Evolutionary conservation across 1,284 basidiomycete genomes (phyloP), one percentile per base, ranked within the genome.

Genomic region (Ganoderma meredithae): DNA sequence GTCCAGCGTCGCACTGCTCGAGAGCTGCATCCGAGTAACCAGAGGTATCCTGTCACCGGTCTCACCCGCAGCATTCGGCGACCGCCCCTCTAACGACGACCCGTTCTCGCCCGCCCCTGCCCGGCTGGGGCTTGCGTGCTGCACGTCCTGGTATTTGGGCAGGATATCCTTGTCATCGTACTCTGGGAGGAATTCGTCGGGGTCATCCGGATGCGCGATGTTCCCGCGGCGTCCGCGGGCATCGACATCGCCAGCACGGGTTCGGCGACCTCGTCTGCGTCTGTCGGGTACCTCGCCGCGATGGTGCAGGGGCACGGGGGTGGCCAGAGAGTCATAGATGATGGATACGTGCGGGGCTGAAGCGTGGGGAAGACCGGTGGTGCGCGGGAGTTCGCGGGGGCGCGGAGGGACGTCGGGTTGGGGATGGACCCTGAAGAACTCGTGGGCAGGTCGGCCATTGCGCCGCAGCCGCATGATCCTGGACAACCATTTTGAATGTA

Each of bases 161-260:
- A 71, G 59, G 25, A 69, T 53, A 40, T 73, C 72, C 65, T 73
- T 73, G 66, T 73, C 72, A 63, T 73, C 72, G 43, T 73, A 73
- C 43, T 64, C 66, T 3, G 72, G 72, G 25, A 73, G 47, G 59
- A 66, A 64, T 27, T 73, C 72, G 19, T 69, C 62, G 4, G 71
- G 71, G 19, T 69, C 68, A 36, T 73, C 71, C 13, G 71, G 71
- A 17, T 72, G 71, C n/a, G 65, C 49, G 36, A 72, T 40, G 19
- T 59, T 4, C 2, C 71, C 71, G 13, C 71, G 40, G 25, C 71
- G 63, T 13, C 71, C 71, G 25, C 63, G 22, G 9, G 33, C 64
- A 36, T 66, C 71, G 33, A 72, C 65, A 60, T 72, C 71, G 0
- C 58, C 69, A 1, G 69, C 71, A 40, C 60, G 59, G 7, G 69